A percentile compares a stretch with the other conserved stretches of the same genome.
Conservation (phyloP, 768 basidiomycete species). For the Tulasnella sp. region DNA sequence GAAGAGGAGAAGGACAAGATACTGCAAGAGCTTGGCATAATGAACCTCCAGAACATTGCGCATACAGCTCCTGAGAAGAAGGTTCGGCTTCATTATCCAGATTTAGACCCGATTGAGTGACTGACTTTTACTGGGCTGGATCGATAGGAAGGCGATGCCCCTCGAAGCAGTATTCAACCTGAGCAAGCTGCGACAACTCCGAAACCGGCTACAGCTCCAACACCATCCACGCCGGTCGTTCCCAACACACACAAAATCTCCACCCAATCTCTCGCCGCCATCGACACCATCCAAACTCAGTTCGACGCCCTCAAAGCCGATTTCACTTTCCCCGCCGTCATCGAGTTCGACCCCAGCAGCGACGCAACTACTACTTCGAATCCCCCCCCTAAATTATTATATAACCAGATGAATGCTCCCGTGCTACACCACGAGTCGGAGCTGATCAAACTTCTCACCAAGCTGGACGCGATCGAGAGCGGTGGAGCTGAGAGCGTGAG, state of each 20-base stretch:
- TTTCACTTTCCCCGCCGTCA: background rate
- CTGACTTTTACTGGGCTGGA: no score
- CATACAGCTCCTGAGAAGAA: background rate
- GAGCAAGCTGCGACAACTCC: no score
- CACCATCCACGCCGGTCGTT: background rate
- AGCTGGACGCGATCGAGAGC: conserved; percentile 10
- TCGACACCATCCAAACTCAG: background rate
- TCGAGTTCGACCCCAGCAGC: background rate
- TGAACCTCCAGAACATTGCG: background rate
- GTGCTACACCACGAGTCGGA: background rate
- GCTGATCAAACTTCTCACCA: conserved; percentile 1
- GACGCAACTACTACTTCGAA: background rate
- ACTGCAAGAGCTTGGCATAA: background rate
- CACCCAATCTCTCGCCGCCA: background rate
- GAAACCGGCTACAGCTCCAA: no score
- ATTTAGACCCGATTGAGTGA: no score
- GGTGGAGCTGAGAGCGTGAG: background rate
- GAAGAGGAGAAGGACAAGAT: background rate
- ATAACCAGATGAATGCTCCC: background rate
- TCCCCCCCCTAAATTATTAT: background rate
- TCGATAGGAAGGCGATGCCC: no score
- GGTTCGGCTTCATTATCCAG: no score
- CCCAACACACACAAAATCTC: background rate
- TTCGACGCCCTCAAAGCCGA: background rate
- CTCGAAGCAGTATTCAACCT: no score